Base-by-base conservation (phyloP, 1,284 basidiomycete genomes). In the Takashimella tepidaria region DNA sequence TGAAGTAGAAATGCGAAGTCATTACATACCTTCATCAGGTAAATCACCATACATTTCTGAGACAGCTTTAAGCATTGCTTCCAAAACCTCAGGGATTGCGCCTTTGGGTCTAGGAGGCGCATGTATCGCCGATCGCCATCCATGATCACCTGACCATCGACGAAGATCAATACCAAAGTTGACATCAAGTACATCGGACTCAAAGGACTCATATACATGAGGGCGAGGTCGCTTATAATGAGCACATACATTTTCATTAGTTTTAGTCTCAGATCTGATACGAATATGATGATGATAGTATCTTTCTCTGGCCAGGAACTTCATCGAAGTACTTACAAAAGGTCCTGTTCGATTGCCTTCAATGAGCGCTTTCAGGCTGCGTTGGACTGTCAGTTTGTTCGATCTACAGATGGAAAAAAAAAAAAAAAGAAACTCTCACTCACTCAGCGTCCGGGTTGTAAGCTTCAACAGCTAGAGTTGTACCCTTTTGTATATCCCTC, bases 281-380 rank as follows among this genome's bases (percentile, higher is more conserved):
- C n/a, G n/a, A n/a, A n/a, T n/a, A n/a, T n/a, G 50, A n/a, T 41
- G n/a, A 20, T 37, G 4, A 23, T 11, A 21, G 13, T 22, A 5
- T 22, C n/a, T n/a, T n/a, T n/a, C n/a, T n/a, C n/a, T n/a, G n/a
- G n/a, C 23, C 19, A 20, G 31, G 6, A 21, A 19, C 4, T 11
- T 11, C 19, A 1, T 21, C 25, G 10, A 11, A 11, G 19, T 5
- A 55, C 64, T 57, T 40, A 64, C 80, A 83, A 93, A 95, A 0
- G 89, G 87, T 0, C 91, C 91, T 1, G 89, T 93, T 52, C 91
- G 83, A 69, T 89, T 89, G 16, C 87, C 84, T 72, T 93, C 90
- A 59, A 95, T 91, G 55, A 92, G 81, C 4, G 74, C 73, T 23
- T 59, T 54, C 37, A 64, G 54, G 50, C 49, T 56, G 31, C 31